These are phyloP conservation scores for Ophiostoma fasciatum DNA, from an alignment of 2,329 filamentous ascomycete species.

Conservation along the genomic window DNA sequence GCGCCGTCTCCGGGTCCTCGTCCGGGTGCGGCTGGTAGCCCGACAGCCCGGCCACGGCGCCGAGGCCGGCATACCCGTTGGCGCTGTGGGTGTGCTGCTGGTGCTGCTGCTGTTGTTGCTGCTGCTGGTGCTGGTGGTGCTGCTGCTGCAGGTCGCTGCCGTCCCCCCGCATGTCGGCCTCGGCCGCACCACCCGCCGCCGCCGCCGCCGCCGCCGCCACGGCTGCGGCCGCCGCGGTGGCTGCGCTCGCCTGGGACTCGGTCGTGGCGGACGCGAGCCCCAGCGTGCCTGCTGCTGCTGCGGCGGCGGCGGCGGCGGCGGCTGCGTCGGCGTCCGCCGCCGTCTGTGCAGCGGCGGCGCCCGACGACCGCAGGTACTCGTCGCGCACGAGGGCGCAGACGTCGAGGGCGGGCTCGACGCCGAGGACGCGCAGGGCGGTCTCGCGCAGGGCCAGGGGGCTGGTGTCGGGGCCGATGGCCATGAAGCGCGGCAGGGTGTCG, in stretches of 20 bases:
- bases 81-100: slow-evolving; percentile 3
- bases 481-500: slow-evolving; percentile 44
- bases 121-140: slow-evolving; percentile 8
- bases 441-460: slow-evolving; percentile 46
- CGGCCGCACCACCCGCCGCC: not conserved
- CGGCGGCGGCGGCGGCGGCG: slow-evolving; percentile 1
- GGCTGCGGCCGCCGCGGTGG: slow-evolving; percentile 8
- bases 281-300: not conserved
- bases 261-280: not conserved
- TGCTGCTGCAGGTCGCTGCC: slow-evolving; percentile 18
- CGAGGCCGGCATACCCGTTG: slow-evolving; percentile 9
- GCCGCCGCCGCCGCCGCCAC: slow-evolving; percentile 11
- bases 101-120: slow-evolving; percentile 6
- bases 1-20: slow-evolving; percentile 41
- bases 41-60: slow-evolving; percentile 3
- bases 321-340: slow-evolving; percentile 1
- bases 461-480: slow-evolving; percentile 41
- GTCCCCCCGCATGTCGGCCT: slow-evolving; percentile 7
- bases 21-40: slow-evolving; percentile 18
- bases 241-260: slow-evolving; percentile 5
- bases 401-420: slow-evolving; percentile 37
- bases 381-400: slow-evolving; percentile 43
- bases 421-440: slow-evolving; percentile 37
- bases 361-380: slow-evolving; percentile 32
- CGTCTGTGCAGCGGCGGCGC: slow-evolving; percentile 1